phyloP scores from a whole-genome alignment of 176 grass and related monocot species.

The Carex myosuroides region DNA sequence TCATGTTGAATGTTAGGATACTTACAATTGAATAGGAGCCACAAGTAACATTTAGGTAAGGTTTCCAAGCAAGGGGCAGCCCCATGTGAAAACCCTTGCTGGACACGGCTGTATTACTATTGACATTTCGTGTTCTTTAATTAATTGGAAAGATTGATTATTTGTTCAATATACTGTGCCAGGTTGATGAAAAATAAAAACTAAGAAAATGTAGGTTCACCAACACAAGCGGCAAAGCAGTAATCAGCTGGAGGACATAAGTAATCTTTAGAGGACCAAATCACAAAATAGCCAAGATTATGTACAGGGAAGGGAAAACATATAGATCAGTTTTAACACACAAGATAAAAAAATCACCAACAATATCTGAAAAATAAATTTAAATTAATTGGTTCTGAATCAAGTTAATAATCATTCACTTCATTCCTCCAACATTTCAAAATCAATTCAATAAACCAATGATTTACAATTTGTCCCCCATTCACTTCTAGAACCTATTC shows the following conservation, averaged over 20 bases:
- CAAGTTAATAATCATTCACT: neutral
- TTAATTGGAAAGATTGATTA: neutral
- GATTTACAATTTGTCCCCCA: conserved; percentile 5
- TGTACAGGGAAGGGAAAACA: neutral
- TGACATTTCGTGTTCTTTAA: neutral
- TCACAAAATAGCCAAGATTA: neutral
- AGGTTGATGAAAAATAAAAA: neutral
- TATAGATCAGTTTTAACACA: neutral
- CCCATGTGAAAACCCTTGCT: neutral
- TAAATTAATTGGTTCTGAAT: neutral
- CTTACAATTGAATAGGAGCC: conserved; percentile 22
- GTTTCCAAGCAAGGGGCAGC: conserved; percentile 10
- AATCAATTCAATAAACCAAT: conserved; percentile 10
- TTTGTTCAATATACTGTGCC: neutral
- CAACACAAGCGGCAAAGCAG: neutral
- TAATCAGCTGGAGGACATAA: neutral
- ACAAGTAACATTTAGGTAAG: neutral
- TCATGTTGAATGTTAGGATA: neutral
- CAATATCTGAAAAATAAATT: neutral
- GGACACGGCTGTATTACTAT: neutral
- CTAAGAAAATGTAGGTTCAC: neutral
- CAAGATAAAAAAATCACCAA: neutral
- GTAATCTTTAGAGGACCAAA: neutral
- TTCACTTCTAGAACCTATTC: conserved; percentile 2
- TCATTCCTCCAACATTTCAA: neutral